Evolutionary conservation across 1,139 yeast genomes (phyloP), one percentile per base, ranked within the genome.

Genomic region (Zhuliangozyma parablackwelliae): DNA sequence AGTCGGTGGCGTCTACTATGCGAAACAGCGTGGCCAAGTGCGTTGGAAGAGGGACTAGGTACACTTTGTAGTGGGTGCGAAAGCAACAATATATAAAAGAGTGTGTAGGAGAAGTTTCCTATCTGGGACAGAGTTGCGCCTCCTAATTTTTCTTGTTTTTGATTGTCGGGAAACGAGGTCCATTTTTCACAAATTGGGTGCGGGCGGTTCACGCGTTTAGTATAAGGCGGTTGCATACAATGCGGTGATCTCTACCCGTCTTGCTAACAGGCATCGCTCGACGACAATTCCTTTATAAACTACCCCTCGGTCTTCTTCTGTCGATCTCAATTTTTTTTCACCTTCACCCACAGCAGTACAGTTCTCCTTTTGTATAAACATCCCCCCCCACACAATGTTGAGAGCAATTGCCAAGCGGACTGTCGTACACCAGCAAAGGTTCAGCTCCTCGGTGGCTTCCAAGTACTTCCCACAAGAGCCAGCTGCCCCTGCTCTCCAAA

Each of bases 1-100:
- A 25, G 74, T 78, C 27, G 84, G 85, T 20, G 85, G 85, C 26
- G 75, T 79, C 34, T 78, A 78, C 54, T 70, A 65, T 43, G 75
- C 78, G 5, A 66, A 75, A 50, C 76, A 75, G 52, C 69, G 68
- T 31, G 51, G 57, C 26, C 78, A 75, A 41, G 65, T 74, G 16
- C 67, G 80, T 41, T 78, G 83, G 83, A 77, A 77, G 55, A 62
- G 83, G 45, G 82, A 75, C 46, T 77, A 53, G 33, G 10, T 30
- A 28, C 30, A 31, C 10, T 9, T 7, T 9, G 3, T 6, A 7
- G 24, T 7, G 24, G 24, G 5, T 23, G 24, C 24, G 5, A 9
- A 23, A 23, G 24, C 5, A 23, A 7, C 24, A 23, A 9, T 6
- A 7, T 23, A 23, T 3, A 9, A 23, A 9, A 23, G 3, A 23